Evolutionary conservation across 2,329 filamentous ascomycete genomes (phyloP), one percentile per base, ranked within the genome.

Genomic region (Cryphonectria radicalis): DNA sequence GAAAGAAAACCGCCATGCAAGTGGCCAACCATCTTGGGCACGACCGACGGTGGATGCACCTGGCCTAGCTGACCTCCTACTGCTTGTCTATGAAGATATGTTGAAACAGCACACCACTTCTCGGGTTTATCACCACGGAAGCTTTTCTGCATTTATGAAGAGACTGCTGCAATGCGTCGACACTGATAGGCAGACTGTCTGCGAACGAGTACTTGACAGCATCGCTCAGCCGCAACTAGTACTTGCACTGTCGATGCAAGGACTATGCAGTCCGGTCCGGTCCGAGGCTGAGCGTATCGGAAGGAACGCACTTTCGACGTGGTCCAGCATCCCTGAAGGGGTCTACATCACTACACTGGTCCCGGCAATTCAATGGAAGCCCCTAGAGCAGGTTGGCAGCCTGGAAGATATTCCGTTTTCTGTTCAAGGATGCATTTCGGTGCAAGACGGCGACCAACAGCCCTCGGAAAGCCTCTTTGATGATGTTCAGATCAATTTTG

Each of bases 51-150:
- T 85, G 19, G 80, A 83, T 0, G 75, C 80, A 0, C 73, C 79
- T 3, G 76, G 81, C 11, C 77, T 89, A 0, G 81, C 81, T 1
- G 73, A 73, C 3, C 72, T 84, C 13, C 72, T 87, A 1, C 82
- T 83, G 67, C 70, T 78, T 4, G 73, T 86, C 2, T 87, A 87
- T 74, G 73, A 79, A 17, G 75, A 80, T 10, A 85, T 88, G 80
- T 87, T 88, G 1, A 73, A 63, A 7, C 70, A 69, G 10, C 69
- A 69, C 1, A 64, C 3, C 40, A 60, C 65, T 10, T 80, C 80
- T 57, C 74, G 78, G 0, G 74, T 75, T 28, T 82, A 80, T 68
- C 81, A 84, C 71, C 78, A 80, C 11, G 80, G 79, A 17, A 83
- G 80, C 63, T 80, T 85, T 22, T 78, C 78, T 1, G 77, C 81